phyloP scores from a whole-genome alignment of 2,329 filamentous ascomycete species.

The Aspergillus latus region DNA sequence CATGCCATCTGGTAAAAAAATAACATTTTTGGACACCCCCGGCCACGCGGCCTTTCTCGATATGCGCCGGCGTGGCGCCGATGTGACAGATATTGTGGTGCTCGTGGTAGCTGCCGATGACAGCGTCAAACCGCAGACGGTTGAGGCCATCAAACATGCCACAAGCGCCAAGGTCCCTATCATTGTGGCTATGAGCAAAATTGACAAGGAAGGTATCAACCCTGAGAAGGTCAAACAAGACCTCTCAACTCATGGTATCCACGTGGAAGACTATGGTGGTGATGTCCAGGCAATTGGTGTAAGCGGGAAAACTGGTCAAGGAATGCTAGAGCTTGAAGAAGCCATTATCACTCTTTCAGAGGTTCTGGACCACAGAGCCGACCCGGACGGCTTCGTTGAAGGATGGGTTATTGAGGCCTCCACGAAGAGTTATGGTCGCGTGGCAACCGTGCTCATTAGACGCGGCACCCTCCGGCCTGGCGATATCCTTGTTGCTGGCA shows the following conservation, averaged over 20 bases:
- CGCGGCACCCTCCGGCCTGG: constrained; percentile 80
- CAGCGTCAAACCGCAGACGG: constrained; percentile 93
- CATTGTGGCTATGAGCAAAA: constrained; percentile 96
- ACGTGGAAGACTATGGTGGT: constrained; percentile 92
- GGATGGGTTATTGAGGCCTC: constrained; percentile 93
- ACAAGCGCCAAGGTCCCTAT: constrained; percentile 84
- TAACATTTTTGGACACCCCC: constrained; percentile 96
- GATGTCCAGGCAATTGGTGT: constrained; percentile 91
- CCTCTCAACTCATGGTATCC: constrained; percentile 76
- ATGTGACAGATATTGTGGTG: constrained; percentile 95
- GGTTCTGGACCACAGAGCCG: constrained; percentile 84
- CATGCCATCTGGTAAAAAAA: constrained; percentile 80
- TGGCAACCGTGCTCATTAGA: constrained; percentile 84
- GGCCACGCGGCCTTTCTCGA: constrained; percentile 93
- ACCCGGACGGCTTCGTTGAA: constrained; percentile 73
- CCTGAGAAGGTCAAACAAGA: constrained; percentile 85
- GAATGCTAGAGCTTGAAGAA: constrained; percentile 91
- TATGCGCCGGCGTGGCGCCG: constrained; percentile 93
- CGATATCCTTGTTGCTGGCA: constrained; percentile 82
- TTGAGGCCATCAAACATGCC: constrained; percentile 95
- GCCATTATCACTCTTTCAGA: constrained; percentile 83
- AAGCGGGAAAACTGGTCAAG: constrained; percentile 88
- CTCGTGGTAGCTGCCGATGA: constrained; percentile 96
- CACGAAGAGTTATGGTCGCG: constrained; percentile 78
- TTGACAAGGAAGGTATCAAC: constrained; percentile 82